Conservation (phyloP, 116 monocot species). For the Phalaenopsis hybrid region DNA sequence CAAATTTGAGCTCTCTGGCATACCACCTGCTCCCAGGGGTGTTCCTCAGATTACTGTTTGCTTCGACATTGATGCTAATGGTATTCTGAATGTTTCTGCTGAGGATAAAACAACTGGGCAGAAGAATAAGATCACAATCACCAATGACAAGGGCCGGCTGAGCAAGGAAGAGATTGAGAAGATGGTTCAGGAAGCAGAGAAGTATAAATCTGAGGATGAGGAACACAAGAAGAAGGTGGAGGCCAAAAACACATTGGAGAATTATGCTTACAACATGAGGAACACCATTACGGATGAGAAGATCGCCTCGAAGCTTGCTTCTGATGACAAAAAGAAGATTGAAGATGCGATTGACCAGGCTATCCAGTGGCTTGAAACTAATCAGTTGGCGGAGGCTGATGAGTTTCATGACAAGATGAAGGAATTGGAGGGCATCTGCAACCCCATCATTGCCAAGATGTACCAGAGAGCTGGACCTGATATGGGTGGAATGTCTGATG, state of each 20-base stretch:
- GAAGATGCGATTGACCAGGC: conserved; percentile 33
- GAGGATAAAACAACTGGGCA: conserved; percentile 56
- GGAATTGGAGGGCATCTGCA: conserved; percentile 64
- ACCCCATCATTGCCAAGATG: conserved; percentile 57
- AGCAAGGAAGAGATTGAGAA: conserved; percentile 46
- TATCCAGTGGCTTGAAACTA: conserved; percentile 35
- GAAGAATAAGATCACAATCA: conserved; percentile 56
- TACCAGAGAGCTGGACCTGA: conserved; percentile 26
- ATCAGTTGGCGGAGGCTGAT: conserved; percentile 64
- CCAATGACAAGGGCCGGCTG: conserved; percentile 31
- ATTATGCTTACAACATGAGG: conserved; percentile 36
- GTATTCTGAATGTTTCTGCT: conserved; percentile 55
- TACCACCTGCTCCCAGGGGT: conserved; percentile 51
- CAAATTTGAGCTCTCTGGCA: conserved; percentile 55
- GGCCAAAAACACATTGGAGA: conserved; percentile 26
- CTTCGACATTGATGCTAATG: conserved; percentile 28
- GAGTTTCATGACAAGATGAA: conserved; percentile 87
- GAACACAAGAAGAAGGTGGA: conserved; percentile 36
- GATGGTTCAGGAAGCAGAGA: conserved; percentile 43
- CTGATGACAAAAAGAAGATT: conserved; percentile 32
- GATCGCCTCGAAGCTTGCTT: conserved; percentile 24
- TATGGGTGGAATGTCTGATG: conserved; percentile 31
- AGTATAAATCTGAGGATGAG: conserved; percentile 25
- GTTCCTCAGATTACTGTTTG: conserved; percentile 18
- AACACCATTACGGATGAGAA: conserved; percentile 37